Evolutionary conservation across 768 basidiomycete species (phyloP).

Genomic region (Boletellus emodensis): DNA sequence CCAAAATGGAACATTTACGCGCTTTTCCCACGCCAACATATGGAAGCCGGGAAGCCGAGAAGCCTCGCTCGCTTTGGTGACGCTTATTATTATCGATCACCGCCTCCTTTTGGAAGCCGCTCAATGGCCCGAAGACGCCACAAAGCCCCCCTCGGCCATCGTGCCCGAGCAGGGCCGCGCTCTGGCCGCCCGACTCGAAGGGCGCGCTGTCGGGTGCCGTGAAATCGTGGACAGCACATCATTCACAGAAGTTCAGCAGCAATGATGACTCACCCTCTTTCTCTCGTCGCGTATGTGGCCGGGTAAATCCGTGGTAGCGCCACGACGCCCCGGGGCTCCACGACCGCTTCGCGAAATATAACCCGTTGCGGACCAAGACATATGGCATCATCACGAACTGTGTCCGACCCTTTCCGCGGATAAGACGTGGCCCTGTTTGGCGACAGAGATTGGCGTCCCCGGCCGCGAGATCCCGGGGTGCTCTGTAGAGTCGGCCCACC

Average conservation of each 20-base stretch:
- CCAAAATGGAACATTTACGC: neutral
- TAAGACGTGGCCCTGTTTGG: neutral
- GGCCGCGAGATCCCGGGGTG: too few species aligned
- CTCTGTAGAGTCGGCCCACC: too few species aligned
- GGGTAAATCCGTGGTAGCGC: neutral
- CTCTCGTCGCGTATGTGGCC: constrained; percentile 3
- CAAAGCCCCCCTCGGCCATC: constrained; percentile 19
- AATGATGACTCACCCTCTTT: constrained; percentile 12
- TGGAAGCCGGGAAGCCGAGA: constrained; percentile 14
- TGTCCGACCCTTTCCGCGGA: constrained; percentile 9
- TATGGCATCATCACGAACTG: neutral
- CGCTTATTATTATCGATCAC: constrained; percentile 16
- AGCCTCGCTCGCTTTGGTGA: neutral
- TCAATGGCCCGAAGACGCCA: constrained; percentile 13
- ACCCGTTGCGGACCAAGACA: constrained; percentile 1
- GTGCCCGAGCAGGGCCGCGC: neutral
- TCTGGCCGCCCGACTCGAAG: too few species aligned
- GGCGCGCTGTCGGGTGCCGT: constrained; percentile 19
- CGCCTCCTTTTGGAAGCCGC: neutral
- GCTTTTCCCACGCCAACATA: constrained; percentile 9
- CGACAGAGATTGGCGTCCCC: neutral
- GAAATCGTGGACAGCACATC: constrained; percentile 10
- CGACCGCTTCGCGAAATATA: neutral
- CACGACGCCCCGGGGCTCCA: neutral
- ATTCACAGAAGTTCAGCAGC: constrained; percentile 10